These are phyloP conservation scores for Aspergillus saccharolyticus DNA, from an alignment of 495 filamentous ascomycete species.

Conservation along the genomic window DNA sequence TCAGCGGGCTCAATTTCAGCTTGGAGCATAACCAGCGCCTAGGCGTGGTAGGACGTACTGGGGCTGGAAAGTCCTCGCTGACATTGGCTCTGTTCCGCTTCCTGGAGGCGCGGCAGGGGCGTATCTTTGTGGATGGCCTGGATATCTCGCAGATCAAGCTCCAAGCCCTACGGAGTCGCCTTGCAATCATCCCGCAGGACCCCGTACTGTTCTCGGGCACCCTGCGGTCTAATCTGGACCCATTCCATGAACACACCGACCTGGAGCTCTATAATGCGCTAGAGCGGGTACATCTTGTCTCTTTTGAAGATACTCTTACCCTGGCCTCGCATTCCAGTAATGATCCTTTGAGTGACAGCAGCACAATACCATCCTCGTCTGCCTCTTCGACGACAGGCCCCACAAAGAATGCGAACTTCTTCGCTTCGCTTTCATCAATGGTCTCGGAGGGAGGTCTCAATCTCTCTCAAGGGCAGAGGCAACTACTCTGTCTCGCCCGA, in stretches of 20 bases:
- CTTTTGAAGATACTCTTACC: slow-evolving; percentile 33
- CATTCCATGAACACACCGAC: slow-evolving; percentile 69
- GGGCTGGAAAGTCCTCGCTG: slow-evolving; percentile 80
- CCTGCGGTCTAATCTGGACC: slow-evolving; percentile 75
- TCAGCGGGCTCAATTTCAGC: slow-evolving; percentile 69
- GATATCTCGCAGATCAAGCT: slow-evolving; percentile 73
- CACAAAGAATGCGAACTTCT: slow-evolving; percentile 55
- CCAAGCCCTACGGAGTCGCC: slow-evolving; percentile 63
- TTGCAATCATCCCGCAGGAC: slow-evolving; percentile 84
- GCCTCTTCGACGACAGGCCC: slow-evolving; percentile 22
- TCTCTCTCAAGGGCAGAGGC: slow-evolving; percentile 81
- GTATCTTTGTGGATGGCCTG: slow-evolving; percentile 68
- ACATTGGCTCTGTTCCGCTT: slow-evolving; percentile 83
- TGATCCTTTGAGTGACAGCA: slow-evolving; percentile 16
- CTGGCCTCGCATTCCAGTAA: slow-evolving; percentile 30
- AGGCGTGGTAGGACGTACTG: slow-evolving; percentile 81
- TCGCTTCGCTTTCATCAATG: slow-evolving; percentile 52
- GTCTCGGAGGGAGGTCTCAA: slow-evolving; percentile 76
- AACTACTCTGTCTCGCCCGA: slow-evolving; percentile 82
- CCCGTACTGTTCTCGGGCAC: slow-evolving; percentile 86
- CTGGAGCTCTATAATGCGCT: slow-evolving; percentile 68
- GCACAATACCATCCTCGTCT: slow-evolving; percentile 19
- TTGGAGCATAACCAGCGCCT: slow-evolving; percentile 69
- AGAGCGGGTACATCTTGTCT: slow-evolving; percentile 68
- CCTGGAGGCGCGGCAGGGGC: slow-evolving; percentile 65